Evolutionary conservation across 225 moss, liverwort and hornwort genomes (phyloP), one percentile per base, ranked within the genome.

Genomic region (Asterella californica): DNA sequence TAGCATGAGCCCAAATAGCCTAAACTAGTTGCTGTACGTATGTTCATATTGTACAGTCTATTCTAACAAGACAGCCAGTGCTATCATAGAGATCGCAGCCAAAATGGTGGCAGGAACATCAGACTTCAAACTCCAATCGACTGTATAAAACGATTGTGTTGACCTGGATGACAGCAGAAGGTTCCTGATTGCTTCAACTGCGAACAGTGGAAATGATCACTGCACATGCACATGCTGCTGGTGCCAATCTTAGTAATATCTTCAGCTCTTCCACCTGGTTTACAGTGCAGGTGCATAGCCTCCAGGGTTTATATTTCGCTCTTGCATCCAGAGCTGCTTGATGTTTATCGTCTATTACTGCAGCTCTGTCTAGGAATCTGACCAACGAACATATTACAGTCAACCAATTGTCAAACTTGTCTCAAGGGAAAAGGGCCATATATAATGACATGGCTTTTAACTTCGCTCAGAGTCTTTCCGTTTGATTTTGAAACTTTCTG

Each of bases 261-360:
- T 85, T 82, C 18, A 82, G 81, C 75, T 85, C 85, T 32, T 85
- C 85, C 79, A 85, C 85, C 60, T 75, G 85, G 33, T 82, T 74
- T 36, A 82, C 81, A 3, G 78, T 79, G n/a, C n/a, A n/a, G n/a
- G n/a, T n/a, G 15, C 72, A 29, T 0, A 85, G 74, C 60, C 85
- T 53, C 85, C 85, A 85, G 34, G 78, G 74, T 1, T 46, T 49
- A 21, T 54, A 34, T 33, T 48, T 34, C 25, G 6, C 18, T 32
- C 4, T 24, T 14, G 30, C 4, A 10, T 46, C 27, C 48, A 62
- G 52, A n/a, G 79, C 82, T 10, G 17, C 70, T 10, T 37, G 48
- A 27, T 67, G 38, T 60, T 69, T 62, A 25, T 62, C 62, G 62
- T 62, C 62, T 19, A 62, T 34, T 15, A 83, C 72, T 11, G 86